Evolutionary conservation across 768 basidiomycete species (phyloP).

Genomic region (Tulasnella sp.): DNA sequence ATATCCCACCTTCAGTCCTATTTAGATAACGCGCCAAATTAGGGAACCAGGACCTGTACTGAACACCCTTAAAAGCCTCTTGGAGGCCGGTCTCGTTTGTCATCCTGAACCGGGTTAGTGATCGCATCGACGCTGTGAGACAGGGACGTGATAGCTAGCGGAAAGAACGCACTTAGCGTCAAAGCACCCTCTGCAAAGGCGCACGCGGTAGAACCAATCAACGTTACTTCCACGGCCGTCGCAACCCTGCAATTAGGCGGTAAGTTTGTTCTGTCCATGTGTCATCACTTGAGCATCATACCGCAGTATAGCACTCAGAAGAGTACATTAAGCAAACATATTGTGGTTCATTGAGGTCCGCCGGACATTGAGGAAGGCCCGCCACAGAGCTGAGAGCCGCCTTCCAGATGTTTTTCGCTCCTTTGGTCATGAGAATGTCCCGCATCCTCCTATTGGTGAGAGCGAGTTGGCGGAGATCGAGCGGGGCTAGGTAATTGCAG

Average conservation of each 20-base stretch:
- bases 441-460: conserved; percentile 10
- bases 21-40: not conserved
- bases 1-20: not conserved
- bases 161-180: not conserved
- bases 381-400: not conserved
- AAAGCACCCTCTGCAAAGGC: not conserved
- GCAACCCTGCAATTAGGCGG: not conserved
- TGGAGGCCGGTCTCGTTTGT: not conserved
- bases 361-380: conserved; percentile 22
- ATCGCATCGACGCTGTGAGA: not conserved
- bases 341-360: conserved; percentile 23
- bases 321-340: conserved; percentile 26
- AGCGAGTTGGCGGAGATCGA: conserved; percentile 22
- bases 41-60: not conserved
- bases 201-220: not conserved
- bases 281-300: not conserved
- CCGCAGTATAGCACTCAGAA: conserved; percentile 1
- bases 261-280: not conserved
- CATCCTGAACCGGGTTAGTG: not conserved
- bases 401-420: conserved; percentile 17
- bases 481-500: conserved; percentile 3
- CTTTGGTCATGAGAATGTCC: conserved; percentile 7
- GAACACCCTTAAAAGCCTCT: not conserved
- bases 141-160: not conserved
- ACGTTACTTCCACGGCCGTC: not conserved